Evolutionary conservation across 2,329 filamentous ascomycete species (phyloP), one percentile per base, ranked within the genome.

Genomic region (Ilyonectria sp.): DNA sequence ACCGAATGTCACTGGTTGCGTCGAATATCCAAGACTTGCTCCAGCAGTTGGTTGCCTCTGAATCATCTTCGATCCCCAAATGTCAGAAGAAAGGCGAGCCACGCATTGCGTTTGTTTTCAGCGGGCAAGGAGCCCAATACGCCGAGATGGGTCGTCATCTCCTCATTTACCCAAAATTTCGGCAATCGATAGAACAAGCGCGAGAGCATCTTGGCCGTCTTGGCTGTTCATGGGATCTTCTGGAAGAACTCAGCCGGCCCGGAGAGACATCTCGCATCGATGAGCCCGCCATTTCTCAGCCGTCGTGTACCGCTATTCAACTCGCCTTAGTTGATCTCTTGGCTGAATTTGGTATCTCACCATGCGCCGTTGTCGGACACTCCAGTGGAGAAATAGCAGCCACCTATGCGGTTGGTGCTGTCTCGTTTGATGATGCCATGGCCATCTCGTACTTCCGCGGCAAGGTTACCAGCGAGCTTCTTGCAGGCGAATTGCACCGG

Each of bases 231-330:
- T 13, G 13, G 33, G 26, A 60, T 4, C n/a, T 9, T 23, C 33
- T 50, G 8, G 7, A 47, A 2, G 57, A 47, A 17, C 23, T 53
- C 23, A 61, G 21, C 4, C 2, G 9, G 9, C 2, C 13, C 13
- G 33, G 7, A 6, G 3, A 53, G 47, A 33, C 35, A 54, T 37
- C 11, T 54, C 23, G 23, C 23, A 23, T 23, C 23, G 23, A 23
- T 23, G 23, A 23, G 23, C 23, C 23, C 4, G 23, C 23, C 3
- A 46, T 46, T 71, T 86, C 0, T 46, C 87, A 89, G 68, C 85
- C 87, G 0, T 72, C 87, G 1, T 88, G 84, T 58, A 89, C 87
- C 0, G 86, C 87, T 0, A 47, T 90, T 1, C 88, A 90, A 69
- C 79, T 90, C 2, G 86, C 78, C 0, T 70, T 86, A 2, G 81